Base-by-base conservation (phyloP, 2,329 filamentous ascomycete genomes). In the Aspergillus amoenus region DNA sequence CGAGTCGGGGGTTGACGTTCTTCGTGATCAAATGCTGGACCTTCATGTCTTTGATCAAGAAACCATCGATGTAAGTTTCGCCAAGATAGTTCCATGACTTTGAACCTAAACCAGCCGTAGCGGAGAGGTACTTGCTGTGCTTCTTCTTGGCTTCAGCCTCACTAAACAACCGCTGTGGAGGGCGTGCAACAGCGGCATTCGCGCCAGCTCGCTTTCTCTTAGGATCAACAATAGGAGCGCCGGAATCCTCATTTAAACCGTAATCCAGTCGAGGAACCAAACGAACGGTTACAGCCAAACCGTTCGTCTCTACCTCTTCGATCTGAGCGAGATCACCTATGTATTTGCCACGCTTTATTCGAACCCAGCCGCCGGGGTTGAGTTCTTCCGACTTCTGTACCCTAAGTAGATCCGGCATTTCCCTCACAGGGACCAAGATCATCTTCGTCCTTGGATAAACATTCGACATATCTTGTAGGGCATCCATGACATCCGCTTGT, bases 361-460 rank as follows among this genome's bases (percentile, higher is more conserved):
- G 91, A 51, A 97, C 93, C 84, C 94, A 99, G 39, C 91, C 91
- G 62, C 93, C 93, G 9, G 89, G 89, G 66, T 94, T 87, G 34
- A 99, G 80, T 24, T 87, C 87, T 47, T 92, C 90, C 3, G 89
- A 93, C 78, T 96, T 96, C 59, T 86, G 88, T 27, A 96, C 91
- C 51, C 92, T 87, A 17, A 99, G 82, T n/a, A 99, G 83, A 75
- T 97, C 94, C 2, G 94, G 93, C 88, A 97, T 96, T 75, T 99
- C 94, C 73, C 96, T 96, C 68, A 97, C 92, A 48, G 94, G 91
- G 42, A 99, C 91, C 51, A 97, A 80, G 44, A 93, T 85, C 78
- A 94, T 88, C 75, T 92, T 94, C 27, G 86, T 89, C 56, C 91
- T 87, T 53, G 93, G 90, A 72, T 97, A 99, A 39, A 96, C 89